A percentile compares a stretch with the other conserved stretches of the same genome.
These are phyloP conservation scores for Aspergillus pseudoviridinutans DNA, from an alignment of 2,329 filamentous ascomycete species.

Conservation along the genomic window DNA sequence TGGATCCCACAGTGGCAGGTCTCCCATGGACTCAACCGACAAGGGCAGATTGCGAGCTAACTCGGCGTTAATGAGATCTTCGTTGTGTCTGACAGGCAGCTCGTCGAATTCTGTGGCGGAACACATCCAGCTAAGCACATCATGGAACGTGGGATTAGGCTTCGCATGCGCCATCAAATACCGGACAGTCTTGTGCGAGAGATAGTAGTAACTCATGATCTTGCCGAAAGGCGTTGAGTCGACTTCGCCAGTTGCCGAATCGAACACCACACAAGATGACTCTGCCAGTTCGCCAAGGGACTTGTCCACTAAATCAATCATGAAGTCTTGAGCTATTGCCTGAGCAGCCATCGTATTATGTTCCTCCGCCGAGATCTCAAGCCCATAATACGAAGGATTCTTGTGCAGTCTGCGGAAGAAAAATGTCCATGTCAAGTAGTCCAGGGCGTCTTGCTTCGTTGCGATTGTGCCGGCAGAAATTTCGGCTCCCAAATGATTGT, in stretches of 20 bases:
- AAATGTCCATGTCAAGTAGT: conserved; percentile 99
- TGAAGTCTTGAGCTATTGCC: conserved; percentile 84
- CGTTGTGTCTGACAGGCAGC: conserved; percentile 94
- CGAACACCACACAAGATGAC: conserved; percentile 78
- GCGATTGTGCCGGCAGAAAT: conserved; percentile 87
- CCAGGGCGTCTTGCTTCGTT: conserved; percentile 93
- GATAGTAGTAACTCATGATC: conserved; percentile 99
- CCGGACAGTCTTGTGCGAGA: conserved; percentile 90
- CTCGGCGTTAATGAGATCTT: conserved; percentile 93
- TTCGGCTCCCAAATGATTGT: conserved; percentile 95
- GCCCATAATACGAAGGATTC: conserved; percentile 95
- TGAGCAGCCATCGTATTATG: conserved; percentile 85
- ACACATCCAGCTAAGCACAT: conserved; percentile 89
- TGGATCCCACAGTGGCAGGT: conserved; percentile 92
- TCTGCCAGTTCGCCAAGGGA: conserved; percentile 77
- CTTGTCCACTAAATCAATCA: conserved; percentile 86
- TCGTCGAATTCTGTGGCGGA: conserved; percentile 95
- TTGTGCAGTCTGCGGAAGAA: conserved; percentile 97
- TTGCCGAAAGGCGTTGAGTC: conserved; percentile 88
- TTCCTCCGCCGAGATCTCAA: conserved; percentile 88
- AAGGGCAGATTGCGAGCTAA: conserved; percentile 78
- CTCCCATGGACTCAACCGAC: conserved; percentile 55
- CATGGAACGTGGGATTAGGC: conserved; percentile 69
- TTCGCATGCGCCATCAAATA: conserved; percentile 75
- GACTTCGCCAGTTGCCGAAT: conserved; percentile 76